These are phyloP conservation scores for Lachnellula hyalina DNA, from an alignment of 2,329 filamentous ascomycete genomes.

Conservation along the genomic window DNA sequence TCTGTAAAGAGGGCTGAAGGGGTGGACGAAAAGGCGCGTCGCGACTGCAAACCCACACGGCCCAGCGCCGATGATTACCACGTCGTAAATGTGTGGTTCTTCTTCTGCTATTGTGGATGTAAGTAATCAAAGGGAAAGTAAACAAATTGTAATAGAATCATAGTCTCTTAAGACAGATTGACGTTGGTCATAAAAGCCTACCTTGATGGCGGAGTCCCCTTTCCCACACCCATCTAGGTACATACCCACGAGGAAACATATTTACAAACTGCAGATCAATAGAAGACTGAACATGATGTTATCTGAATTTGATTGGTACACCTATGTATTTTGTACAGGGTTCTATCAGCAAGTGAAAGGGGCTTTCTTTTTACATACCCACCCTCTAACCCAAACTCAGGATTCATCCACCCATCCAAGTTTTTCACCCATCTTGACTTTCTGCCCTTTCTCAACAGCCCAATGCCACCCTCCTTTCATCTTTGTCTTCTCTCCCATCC, in stretches of 20 bases:
- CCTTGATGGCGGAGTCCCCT: conserved; percentile 11
- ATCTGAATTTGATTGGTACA: background rate
- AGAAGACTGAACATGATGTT: background rate
- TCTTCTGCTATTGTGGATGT: conserved; percentile 2
- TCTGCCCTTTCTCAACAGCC: conserved; percentile 81
- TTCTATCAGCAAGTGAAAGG: background rate
- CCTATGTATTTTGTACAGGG: background rate
- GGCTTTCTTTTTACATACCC: background rate
- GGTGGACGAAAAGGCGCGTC: conserved; percentile 62
- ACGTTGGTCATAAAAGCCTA: background rate
- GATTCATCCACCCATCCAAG: conserved; percentile 66
- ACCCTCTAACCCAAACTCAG: conserved; percentile 7
- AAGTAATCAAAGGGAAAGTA: background rate
- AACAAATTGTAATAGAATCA: background rate
- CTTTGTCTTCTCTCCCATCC: conserved; percentile 46
- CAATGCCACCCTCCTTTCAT: conserved; percentile 72
- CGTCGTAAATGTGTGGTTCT: conserved; percentile 46
- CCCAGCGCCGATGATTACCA: conserved; percentile 60
- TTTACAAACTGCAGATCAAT: background rate
- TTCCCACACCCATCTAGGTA: background rate
- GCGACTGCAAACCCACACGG: conserved; percentile 71
- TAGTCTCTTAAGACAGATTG: conserved; percentile 4
- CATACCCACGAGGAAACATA: background rate
- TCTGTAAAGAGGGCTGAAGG: conserved; percentile 79
- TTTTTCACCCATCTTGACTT: conserved; percentile 81